Percentiles rank a stretch among this genome's conserved stretches.
Evolutionary conservation across 2,329 filamentous ascomycete genomes (phyloP).

Genomic region (Ascochyta pisi): DNA sequence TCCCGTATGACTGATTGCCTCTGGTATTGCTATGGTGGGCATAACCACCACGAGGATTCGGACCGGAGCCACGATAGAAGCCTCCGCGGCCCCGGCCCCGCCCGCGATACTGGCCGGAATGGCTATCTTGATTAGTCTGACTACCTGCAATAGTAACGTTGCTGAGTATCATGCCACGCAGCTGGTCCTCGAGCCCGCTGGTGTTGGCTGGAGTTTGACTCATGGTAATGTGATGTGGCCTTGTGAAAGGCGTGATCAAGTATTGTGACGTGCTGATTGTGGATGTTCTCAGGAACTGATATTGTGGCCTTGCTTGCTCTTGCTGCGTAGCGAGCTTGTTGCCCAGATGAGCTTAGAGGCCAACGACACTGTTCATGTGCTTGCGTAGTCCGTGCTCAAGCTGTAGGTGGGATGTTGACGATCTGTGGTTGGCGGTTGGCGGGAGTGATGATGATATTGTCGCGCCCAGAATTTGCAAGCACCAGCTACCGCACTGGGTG

Average conservation of each 20-base stretch:
- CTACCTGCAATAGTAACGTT: conserved; percentile 51
- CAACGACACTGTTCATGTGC: not conserved
- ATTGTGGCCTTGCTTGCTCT: not conserved
- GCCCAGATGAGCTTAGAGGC: not conserved
- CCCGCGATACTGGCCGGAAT: conserved; percentile 29
- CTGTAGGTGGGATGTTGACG: conserved; percentile 1
- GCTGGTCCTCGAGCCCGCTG: conserved; percentile 57
- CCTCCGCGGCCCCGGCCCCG: conserved; percentile 31
- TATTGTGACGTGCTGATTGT: not conserved
- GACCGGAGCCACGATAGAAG: conserved; percentile 18
- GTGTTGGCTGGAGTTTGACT: conserved; percentile 18
- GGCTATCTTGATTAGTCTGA: conserved; percentile 26
- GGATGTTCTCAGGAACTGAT: too few species aligned
- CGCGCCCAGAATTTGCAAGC: not conserved
- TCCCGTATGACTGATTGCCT: conserved; percentile 12
- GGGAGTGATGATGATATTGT: not conserved
- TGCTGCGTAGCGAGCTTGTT: not conserved
- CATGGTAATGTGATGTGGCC: conserved; percentile 25
- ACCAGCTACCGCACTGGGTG: not conserved
- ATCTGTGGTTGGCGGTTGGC: not conserved
- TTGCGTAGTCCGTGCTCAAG: conserved; percentile 10
- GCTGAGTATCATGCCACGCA: conserved; percentile 67
- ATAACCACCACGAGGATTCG: conserved; percentile 10
- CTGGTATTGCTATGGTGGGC: conserved; percentile 17
- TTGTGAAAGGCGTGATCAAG: not conserved